phyloP scores from a whole-genome alignment of 2,329 filamentous ascomycete genomes.

The Cercospora brassicicola region DNA sequence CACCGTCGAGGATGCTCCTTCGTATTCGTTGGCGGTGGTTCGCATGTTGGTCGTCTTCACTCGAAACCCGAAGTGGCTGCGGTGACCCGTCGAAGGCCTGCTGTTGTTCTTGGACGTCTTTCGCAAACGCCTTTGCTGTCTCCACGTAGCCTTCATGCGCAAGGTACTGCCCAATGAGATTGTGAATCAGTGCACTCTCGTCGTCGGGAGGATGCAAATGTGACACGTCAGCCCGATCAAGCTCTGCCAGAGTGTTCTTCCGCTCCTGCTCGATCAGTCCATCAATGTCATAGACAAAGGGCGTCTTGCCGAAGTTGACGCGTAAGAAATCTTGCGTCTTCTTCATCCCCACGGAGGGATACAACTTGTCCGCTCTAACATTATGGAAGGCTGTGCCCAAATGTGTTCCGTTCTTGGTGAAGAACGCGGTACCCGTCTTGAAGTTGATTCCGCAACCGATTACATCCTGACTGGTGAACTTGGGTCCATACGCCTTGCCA shows the following conservation, averaged over 20 bases:
- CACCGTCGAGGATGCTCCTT: constrained; percentile 81
- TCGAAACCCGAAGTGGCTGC: constrained; percentile 49
- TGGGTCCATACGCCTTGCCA: constrained; percentile 60
- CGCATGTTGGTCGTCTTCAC: constrained; percentile 63
- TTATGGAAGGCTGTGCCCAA: constrained; percentile 68
- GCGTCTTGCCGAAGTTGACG: constrained; percentile 65
- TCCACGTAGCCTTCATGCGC: constrained; percentile 95
- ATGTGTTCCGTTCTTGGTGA: constrained; percentile 63
- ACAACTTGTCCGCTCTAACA: constrained; percentile 61
- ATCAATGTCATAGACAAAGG: constrained; percentile 91
- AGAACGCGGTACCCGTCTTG: constrained; percentile 61
- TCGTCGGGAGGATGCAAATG: constrained; percentile 63
- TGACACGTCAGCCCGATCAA: constrained; percentile 60
- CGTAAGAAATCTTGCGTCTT: constrained; percentile 60
- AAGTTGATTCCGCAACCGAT: constrained; percentile 68
- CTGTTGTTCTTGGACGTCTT: constrained; percentile 72
- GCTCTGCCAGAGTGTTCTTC: constrained; percentile 59
- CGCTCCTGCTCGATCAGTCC: constrained; percentile 71
- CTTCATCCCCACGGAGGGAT: constrained; percentile 67
- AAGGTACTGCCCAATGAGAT: constrained; percentile 82
- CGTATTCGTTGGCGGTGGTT: constrained; percentile 81
- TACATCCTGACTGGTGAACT: constrained; percentile 59
- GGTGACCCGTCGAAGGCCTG: constrained; percentile 54
- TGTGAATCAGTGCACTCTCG: constrained; percentile 78
- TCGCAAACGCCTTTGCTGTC: constrained; percentile 77